Evolutionary conservation across 2,329 filamentous ascomycete species (phyloP).

Genomic region (Aspergillus sp.): DNA sequence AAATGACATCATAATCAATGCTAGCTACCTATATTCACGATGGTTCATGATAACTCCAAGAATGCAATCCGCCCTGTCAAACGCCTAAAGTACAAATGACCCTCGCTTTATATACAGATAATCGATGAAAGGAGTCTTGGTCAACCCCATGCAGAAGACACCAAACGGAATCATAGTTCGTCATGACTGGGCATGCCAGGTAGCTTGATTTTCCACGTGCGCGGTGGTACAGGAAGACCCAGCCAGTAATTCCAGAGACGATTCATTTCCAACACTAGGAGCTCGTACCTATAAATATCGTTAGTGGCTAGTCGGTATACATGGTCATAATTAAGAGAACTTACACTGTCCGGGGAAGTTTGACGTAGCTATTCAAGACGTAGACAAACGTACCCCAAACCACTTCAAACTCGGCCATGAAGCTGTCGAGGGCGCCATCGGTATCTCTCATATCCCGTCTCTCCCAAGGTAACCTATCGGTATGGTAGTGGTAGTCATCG

Average conservation of each 20-base stretch:
- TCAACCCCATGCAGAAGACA: neutral
- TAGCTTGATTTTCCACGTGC: slow-evolving; percentile 51
- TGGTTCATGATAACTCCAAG: neutral
- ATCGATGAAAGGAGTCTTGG: too few relatives aligned
- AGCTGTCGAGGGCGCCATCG: slow-evolving; percentile 50
- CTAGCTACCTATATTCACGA: too few relatives aligned
- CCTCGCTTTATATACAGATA: neutral
- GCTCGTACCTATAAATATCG: slow-evolving; percentile 39
- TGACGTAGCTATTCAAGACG: slow-evolving; percentile 66
- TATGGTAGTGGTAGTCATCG: slow-evolving; percentile 34
- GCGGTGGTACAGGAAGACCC: slow-evolving; percentile 54
- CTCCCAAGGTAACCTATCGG: slow-evolving; percentile 29
- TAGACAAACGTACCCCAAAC: slow-evolving; percentile 61
- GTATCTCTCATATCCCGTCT: slow-evolving; percentile 25
- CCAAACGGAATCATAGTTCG: slow-evolving; percentile 31
- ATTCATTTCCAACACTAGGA: slow-evolving; percentile 49
- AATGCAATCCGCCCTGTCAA: neutral
- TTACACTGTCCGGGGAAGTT: slow-evolving; percentile 66
- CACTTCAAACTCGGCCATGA: slow-evolving; percentile 60
- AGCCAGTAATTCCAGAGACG: slow-evolving; percentile 60
- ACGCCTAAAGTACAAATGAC: neutral
- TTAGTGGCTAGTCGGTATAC: neutral
- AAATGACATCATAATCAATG: too few relatives aligned
- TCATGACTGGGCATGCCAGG: slow-evolving; percentile 23
- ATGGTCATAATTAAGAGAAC: slow-evolving; percentile 32